Evolutionary conservation across 495 filamentous ascomycete species (phyloP).

Genomic region (Penicillium arizonense): DNA sequence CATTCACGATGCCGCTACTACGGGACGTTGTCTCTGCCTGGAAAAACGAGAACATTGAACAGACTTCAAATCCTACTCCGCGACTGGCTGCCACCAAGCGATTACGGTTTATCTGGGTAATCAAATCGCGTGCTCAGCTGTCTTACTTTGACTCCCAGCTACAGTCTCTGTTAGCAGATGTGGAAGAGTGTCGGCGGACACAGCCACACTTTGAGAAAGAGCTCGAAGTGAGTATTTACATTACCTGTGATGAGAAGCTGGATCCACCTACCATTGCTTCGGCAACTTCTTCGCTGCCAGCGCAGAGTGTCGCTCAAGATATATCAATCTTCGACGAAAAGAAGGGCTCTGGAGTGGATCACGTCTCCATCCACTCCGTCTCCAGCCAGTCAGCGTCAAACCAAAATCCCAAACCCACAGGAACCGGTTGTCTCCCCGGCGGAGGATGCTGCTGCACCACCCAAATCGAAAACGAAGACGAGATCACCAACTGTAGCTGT

Average conservation of each 20-base stretch:
- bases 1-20: conserved; percentile 54
- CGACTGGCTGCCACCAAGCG: conserved; percentile 54
- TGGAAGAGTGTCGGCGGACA: conserved; percentile 33
- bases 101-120: conserved; percentile 70
- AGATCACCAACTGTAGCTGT: conserved; percentile 28
- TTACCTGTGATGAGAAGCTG: conserved; percentile 57
- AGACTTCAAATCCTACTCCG: not conserved
- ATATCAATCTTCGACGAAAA: not conserved
- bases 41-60: conserved; percentile 18
- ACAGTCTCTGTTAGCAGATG: conserved; percentile 52
- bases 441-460: conserved; percentile 53
- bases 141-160: conserved; percentile 67
- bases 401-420: not conserved
- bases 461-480: conserved; percentile 49
- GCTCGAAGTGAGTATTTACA: conserved; percentile 56
- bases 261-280: conserved; percentile 12
- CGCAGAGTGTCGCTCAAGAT: not conserved
- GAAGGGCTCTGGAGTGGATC: conserved; percentile 8
- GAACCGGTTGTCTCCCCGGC: conserved; percentile 30
- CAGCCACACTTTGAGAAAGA: conserved; percentile 31
- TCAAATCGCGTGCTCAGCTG: conserved; percentile 67
- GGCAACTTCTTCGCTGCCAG: not conserved
- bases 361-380: conserved; percentile 23
- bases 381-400: conserved; percentile 8
- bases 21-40: conserved; percentile 47